Conservation (phyloP, 2,329 filamentous ascomycete species). For the Pseudocercospora eumusae region DNA sequence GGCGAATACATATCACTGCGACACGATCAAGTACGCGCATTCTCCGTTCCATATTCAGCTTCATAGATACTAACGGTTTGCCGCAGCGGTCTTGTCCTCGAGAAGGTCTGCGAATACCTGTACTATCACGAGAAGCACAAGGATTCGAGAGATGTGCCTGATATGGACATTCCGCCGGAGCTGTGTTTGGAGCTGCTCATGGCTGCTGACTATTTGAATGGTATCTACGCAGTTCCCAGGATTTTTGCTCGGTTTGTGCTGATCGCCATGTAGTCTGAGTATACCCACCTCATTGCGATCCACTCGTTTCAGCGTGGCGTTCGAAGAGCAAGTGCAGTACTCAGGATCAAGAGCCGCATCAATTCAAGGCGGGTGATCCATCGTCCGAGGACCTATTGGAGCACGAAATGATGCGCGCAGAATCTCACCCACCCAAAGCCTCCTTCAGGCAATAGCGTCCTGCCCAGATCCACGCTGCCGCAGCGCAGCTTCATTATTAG, state of each 20-base stretch:
- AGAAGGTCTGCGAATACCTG: conserved; percentile 81
- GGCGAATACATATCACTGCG: conserved; percentile 65
- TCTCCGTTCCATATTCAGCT: neutral
- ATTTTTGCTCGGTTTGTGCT: conserved; percentile 3
- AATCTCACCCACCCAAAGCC: neutral
- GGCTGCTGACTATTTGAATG: conserved; percentile 74
- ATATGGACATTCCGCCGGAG: conserved; percentile 79
- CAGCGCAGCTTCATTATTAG: neutral
- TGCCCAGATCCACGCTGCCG: neutral
- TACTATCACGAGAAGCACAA: conserved; percentile 77
- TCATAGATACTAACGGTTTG: neutral
- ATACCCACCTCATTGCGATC: too few species aligned
- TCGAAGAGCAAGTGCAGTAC: neutral
- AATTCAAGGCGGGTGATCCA: too few species aligned
- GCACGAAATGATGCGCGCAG: too few species aligned
- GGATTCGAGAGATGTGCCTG: conserved; percentile 70
- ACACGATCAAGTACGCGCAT: conserved; percentile 69
- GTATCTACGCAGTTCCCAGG: conserved; percentile 42
- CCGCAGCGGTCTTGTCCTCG: conserved; percentile 68
- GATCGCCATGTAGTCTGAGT: conserved; percentile 4
- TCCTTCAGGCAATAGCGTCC: neutral
- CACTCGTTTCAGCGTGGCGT: neutral
- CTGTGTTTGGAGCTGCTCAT: conserved; percentile 75
- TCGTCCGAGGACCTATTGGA: too few species aligned
- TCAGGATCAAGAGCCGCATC: neutral